phyloP scores from a whole-genome alignment of 306 rosid species.

The Abrus pulchellus region DNA sequence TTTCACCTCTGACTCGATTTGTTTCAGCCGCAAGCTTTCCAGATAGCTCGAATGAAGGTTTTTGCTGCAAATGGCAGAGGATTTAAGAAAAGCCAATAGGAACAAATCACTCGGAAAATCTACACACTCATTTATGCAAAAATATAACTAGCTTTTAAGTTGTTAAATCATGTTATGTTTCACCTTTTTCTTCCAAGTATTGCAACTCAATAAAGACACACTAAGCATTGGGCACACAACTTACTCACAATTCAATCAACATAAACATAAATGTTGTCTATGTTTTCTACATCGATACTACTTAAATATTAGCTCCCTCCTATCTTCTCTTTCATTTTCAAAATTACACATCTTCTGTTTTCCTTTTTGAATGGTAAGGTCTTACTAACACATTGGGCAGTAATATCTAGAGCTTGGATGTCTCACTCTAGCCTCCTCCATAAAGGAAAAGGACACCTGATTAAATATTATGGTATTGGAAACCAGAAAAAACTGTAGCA shows the following conservation, averaged over 20 bases:
- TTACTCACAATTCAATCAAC: constrained; percentile 8
- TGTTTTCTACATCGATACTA: constrained; percentile 17
- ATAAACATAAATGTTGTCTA: constrained; percentile 5
- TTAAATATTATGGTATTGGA: neutral
- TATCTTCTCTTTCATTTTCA: neutral
- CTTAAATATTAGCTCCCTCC: neutral
- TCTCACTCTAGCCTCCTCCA: constrained; percentile 20
- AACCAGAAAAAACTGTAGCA: neutral
- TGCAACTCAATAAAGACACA: constrained; percentile 15
- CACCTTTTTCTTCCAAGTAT: neutral
- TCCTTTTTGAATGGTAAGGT: constrained; percentile 31
- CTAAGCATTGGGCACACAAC: constrained; percentile 3
- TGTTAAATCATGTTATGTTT: constrained; percentile 19
- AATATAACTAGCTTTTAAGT: constrained; percentile 25
- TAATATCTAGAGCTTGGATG: constrained; percentile 8
- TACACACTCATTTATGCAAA: constrained; percentile 10
- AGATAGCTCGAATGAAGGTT: constrained; percentile 97
- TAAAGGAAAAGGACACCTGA: constrained; percentile 4
- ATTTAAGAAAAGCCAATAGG: constrained; percentile 42
- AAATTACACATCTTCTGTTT: neutral
- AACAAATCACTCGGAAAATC: constrained; percentile 22
- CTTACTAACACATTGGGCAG: neutral
- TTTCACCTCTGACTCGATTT: constrained; percentile 84
- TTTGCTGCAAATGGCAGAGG: constrained; percentile 66
- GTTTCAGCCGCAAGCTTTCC: constrained; percentile 99